Evolutionary conservation across 495 filamentous ascomycete species (phyloP).

Genomic region (Alectoria sarmentosa): DNA sequence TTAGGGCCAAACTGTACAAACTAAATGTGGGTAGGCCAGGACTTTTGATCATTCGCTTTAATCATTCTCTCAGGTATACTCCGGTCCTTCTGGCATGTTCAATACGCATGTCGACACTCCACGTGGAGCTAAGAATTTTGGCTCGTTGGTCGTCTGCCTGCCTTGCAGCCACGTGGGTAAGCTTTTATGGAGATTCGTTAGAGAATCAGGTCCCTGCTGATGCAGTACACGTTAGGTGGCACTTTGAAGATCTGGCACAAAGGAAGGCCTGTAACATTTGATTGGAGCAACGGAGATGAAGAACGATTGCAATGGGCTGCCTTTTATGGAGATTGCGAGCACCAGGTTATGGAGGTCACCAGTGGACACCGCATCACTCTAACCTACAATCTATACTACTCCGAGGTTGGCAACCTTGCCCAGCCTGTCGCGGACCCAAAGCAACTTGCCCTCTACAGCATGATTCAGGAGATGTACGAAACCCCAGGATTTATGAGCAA

Average conservation of each 20-base stretch:
- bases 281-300: too few relatives aligned
- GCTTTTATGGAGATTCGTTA: slow-evolving; percentile 21
- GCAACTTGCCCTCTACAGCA: too few relatives aligned
- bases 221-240: not conserved
- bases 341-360: slow-evolving; percentile 47
- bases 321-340: slow-evolving; percentile 56
- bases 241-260: too few relatives aligned
- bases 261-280: too few relatives aligned
- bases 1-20: not conserved
- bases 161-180: slow-evolving; percentile 40
- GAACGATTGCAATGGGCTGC: slow-evolving; percentile 43
- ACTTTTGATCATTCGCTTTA: not conserved
- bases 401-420: not conserved
- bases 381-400: slow-evolving; percentile 1
- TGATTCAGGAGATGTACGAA: too few relatives aligned
- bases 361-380: slow-evolving; percentile 48
- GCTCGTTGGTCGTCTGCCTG: slow-evolving; percentile 49
- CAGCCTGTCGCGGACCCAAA: too few relatives aligned
- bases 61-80: not conserved
- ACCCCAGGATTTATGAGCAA: too few relatives aligned
- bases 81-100: slow-evolving; percentile 46
- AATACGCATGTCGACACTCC: slow-evolving; percentile 51
- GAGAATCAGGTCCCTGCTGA: not conserved
- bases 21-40: slow-evolving; percentile 1
- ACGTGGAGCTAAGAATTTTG: slow-evolving; percentile 40